A percentile compares a stretch with the other conserved stretches of the same genome.
These are phyloP conservation scores for Cercospora zeina DNA, from an alignment of 2,329 filamentous ascomycete species.

Conservation along the genomic window DNA sequence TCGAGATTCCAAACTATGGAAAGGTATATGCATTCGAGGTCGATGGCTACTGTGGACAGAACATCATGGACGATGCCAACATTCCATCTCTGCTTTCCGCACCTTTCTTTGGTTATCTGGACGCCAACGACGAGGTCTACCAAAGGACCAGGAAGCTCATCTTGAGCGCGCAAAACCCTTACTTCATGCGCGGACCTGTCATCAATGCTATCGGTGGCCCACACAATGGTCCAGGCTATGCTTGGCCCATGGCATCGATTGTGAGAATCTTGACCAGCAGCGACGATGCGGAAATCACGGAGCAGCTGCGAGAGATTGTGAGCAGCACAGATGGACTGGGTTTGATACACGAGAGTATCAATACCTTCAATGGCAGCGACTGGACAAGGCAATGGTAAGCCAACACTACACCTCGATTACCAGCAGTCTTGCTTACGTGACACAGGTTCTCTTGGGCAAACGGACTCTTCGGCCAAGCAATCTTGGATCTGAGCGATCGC, in stretches of 20 bases:
- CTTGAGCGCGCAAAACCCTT: conserved; percentile 51
- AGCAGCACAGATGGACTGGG: conserved; percentile 52
- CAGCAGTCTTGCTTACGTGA: neutral
- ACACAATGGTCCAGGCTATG: conserved; percentile 49
- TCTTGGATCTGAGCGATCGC: conserved; percentile 29
- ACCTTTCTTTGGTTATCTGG: conserved; percentile 62
- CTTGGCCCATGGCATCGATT: conserved; percentile 56
- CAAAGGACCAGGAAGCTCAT: conserved; percentile 49
- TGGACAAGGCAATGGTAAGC: conserved; percentile 54
- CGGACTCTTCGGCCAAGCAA: conserved; percentile 30
- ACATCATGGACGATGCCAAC: conserved; percentile 72
- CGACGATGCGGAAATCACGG: conserved; percentile 50
- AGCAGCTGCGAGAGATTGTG: conserved; percentile 48
- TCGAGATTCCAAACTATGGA: conserved; percentile 42
- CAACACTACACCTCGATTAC: neutral
- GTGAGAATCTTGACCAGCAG: conserved; percentile 53
- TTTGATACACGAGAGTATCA: conserved; percentile 55
- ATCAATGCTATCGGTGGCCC: conserved; percentile 53
- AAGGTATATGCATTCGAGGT: conserved; percentile 53
- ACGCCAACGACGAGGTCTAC: conserved; percentile 46
- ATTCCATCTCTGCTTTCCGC: conserved; percentile 66
- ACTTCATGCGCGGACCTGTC: conserved; percentile 53
- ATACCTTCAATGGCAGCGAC: conserved; percentile 48
- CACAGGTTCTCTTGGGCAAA: conserved; percentile 54
- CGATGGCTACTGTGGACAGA: conserved; percentile 46